phyloP scores from a whole-genome alignment of 108 stramenopile genomes.

The Licmophora abbreviata region DNA sequence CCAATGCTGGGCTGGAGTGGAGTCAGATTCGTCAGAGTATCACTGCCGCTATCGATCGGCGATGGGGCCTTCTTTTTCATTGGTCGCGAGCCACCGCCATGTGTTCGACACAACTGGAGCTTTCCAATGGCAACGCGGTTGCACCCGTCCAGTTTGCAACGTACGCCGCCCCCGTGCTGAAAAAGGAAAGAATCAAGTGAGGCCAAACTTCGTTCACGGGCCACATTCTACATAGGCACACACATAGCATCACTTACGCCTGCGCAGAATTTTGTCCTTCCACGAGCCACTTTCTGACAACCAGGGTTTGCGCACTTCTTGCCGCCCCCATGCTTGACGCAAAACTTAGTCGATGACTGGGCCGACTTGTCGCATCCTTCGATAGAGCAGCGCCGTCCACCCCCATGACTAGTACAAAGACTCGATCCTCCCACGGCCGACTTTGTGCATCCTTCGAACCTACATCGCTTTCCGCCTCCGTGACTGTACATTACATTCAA shows the following conservation, averaged over 20 bases:
- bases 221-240: background rate
- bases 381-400: constrained; percentile 87
- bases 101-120: constrained; percentile 85
- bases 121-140: constrained; percentile 93
- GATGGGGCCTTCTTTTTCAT: constrained; percentile 5
- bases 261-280: constrained; percentile 82
- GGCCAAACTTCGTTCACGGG: constrained; percentile 6
- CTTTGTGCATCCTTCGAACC: constrained; percentile 85
- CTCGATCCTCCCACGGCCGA: constrained; percentile 94
- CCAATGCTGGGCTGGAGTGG: too few species aligned
- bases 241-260: constrained; percentile 34
- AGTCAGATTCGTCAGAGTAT: too few species aligned
- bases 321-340: constrained; percentile 98
- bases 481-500: too few species aligned
- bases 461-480: constrained; percentile 95
- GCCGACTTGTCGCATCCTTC: constrained; percentile 89
- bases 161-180: constrained; percentile 95
- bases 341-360: constrained; percentile 91
- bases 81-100: constrained; percentile 69
- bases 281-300: constrained; percentile 82
- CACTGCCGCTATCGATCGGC: too few species aligned
- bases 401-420: constrained; percentile 94
- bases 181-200: constrained; percentile 36
- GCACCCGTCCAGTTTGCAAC: constrained; percentile 92
- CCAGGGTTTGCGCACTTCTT: constrained; percentile 72